Conservation (phyloP, 2,329 filamentous ascomycete species). For the Aspergillus candidus region DNA sequence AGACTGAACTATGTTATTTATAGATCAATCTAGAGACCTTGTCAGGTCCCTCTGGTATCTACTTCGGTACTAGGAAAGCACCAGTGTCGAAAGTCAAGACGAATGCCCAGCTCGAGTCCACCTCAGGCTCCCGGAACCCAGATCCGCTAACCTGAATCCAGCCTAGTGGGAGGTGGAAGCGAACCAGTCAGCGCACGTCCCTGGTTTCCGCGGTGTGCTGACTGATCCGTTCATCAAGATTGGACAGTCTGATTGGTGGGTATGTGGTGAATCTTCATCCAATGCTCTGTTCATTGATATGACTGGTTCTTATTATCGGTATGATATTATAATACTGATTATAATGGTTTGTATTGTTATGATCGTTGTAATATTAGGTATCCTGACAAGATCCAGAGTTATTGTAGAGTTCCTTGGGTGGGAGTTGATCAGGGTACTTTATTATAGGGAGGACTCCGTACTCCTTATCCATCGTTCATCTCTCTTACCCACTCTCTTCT, state of each 20-base stretch:
- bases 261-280: not conserved
- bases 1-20: not conserved
- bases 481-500: slow-evolving; percentile 1
- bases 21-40: not conserved
- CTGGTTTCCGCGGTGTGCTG: not conserved
- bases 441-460: too few species aligned
- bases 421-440: not conserved
- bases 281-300: not conserved
- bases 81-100: too few species aligned
- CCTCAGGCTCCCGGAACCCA: slow-evolving; percentile 4
- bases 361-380: too few species aligned
- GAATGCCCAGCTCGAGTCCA: slow-evolving; percentile 1
- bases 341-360: too few species aligned
- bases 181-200: slow-evolving; percentile 2
- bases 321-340: too few species aligned
- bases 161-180: not conserved
- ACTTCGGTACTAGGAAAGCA: not conserved
- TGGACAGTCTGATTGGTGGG: not conserved
- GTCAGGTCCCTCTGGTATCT: not conserved
- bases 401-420: too few species aligned
- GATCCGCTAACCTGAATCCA: not conserved
- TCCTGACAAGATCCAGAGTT: too few species aligned
- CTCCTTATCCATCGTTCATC: not conserved
- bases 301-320: too few species aligned
- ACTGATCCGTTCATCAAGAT: not conserved